These are phyloP conservation scores for Euryodendron excelsum DNA, from an alignment of 148 eudicot species.

Conservation along the genomic window DNA sequence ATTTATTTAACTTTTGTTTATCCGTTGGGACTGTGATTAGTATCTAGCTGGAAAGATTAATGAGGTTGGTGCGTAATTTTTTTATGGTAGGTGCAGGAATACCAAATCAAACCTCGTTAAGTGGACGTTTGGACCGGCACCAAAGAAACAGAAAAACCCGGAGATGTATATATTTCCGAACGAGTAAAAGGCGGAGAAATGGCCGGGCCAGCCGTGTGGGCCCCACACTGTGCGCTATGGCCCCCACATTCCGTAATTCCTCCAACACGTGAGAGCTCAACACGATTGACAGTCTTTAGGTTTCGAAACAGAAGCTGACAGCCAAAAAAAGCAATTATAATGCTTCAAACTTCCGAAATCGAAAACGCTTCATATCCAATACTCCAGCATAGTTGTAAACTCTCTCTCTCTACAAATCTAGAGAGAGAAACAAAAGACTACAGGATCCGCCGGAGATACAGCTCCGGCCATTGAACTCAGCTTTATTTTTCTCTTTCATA, in stretches of 20 bases:
- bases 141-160: too few relatives aligned
- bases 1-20: too few relatives aligned
- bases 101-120: background rate
- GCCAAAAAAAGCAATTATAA: background rate
- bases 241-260: background rate
- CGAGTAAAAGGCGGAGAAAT: slow-evolving; percentile 8
- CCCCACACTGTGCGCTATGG: too few relatives aligned
- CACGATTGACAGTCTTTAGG: background rate
- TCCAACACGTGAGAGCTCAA: slow-evolving; percentile 6
- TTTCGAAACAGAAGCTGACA: background rate
- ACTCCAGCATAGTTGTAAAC: too few relatives aligned
- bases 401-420: background rate
- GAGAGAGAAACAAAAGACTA: background rate
- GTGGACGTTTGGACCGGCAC: background rate
- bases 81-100: background rate
- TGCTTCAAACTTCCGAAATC: background rate
- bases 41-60: too few relatives aligned
- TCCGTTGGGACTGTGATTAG: too few relatives aligned
- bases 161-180: background rate
- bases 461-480: background rate
- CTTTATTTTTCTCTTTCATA: background rate
- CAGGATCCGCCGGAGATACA: background rate
- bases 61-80: background rate
- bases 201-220: slow-evolving; percentile 41
- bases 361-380: background rate